Base-by-base conservation (phyloP, 768 basidiomycete species). In the Gymnopilus junonius region DNA sequence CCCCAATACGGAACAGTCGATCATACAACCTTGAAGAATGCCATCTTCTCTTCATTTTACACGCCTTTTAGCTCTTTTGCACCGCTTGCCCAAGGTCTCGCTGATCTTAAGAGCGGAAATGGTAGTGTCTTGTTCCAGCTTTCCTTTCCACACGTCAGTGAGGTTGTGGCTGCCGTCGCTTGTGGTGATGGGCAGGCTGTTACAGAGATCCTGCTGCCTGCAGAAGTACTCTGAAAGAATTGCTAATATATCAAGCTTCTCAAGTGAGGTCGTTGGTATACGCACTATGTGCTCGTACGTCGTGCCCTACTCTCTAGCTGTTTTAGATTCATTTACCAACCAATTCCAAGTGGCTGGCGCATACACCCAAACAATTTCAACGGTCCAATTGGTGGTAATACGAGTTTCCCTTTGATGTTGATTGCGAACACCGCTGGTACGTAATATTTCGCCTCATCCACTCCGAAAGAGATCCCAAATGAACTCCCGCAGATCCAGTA, bases 391-490 rank as follows among this genome's bases (percentile, higher is more conserved):
- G 62, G 59, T 8, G 76, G 63, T 2, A 78, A 78, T 42, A 81
- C 80, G 10, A 80, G 79, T 59, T 69, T 74, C 62, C 80, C 80
- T 0, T 64, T 82, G 12, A 70, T 82, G 0, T 51, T 80, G 20
- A 72, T 82, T 37, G 80, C 80, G 0, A 82, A 82, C 60, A 80
- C 79, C 8, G 77, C 75, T 39, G 79, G 77, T 78, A 50, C 15
- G 69, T 40, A 17, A 35, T 21, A 2, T 17, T 29, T 45, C 17
- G 0, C 50, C 27, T 39, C 8, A 1, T 10, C 15, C 34, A 6
- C 8, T 37, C 20, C 21, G 7, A 21, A 29, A 14, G 1, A 17
- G n/a, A 8, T 21, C 21, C 37, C 32, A 25, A 25, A 45, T 31
- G 25, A 8, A 55, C 7, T 32, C 3, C 3, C 23, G 11, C 34